Base-by-base conservation (phyloP, 306 rosid species). In the Hylodesmum podocarpum region DNA sequence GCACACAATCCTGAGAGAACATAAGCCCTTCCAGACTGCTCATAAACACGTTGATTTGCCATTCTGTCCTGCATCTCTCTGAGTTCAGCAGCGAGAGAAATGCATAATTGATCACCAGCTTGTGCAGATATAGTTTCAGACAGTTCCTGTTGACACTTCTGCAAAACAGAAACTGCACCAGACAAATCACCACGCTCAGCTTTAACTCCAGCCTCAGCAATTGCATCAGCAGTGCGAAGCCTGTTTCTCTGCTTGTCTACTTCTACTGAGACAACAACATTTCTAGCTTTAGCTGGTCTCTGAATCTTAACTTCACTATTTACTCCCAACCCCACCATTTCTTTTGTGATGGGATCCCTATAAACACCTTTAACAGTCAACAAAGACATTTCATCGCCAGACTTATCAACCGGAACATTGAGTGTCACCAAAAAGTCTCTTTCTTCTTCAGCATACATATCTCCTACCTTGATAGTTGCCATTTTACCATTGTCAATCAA, bases 1-100 rank as follows among this genome's bases (percentile, higher is more conserved):
- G 97, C 89, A 84, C 97, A 89, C 86, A 95, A 44, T 55, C 97
- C 97, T 27, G 99, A 95, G 39, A 95, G 55, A 53, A 95, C 90
- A 53, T 95, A 92, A 28, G 97, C 97, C 76, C 97, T 86, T 72
- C 99, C 99, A 7, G 97, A 89, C 1, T 92, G 82, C 83, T 95
- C 97, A 2, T 95, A 95, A 8, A 88, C 82, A 3, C 82, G 91
- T 1, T 73, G 90, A 75, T 80, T 95, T 4, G 92, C 93, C 97
- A 95, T 95, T 79, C 99, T 90, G 11, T 92, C 97, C 41, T 92
- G 90, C 96, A 92, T 95, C 85, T 92, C 99, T 88, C 88, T 95
- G 31, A 95, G 78, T 79, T 92, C 97, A 0, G 91, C 93, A 9
- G 86, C 80, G 37, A 95, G 96, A 5, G 92, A 77, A 41, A 51